Conservation (phyloP, 106 monocot genomes). For the Cymbidium sinense region DNA sequence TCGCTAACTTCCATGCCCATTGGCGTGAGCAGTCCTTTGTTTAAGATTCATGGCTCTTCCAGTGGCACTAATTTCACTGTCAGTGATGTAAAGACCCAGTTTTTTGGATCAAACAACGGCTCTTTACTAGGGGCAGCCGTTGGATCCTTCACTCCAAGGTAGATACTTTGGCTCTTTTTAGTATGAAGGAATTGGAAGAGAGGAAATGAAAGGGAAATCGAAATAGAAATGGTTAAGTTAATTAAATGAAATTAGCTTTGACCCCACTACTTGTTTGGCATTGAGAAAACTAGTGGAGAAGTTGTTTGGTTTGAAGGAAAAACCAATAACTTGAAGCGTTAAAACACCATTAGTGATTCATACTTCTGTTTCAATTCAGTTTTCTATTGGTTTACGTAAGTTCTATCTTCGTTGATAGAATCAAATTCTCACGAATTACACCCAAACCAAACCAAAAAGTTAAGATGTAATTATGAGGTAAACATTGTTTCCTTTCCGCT, state of each 20-base stretch:
- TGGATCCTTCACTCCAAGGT: constrained; percentile 46
- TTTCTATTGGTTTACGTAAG: too few species aligned
- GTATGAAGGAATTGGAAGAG: too few species aligned
- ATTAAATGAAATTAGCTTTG: too few species aligned
- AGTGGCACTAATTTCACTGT: constrained; percentile 17
- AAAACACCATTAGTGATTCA: too few species aligned
- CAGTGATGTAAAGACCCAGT: constrained; percentile 30
- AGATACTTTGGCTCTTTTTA: not conserved
- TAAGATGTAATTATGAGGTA: too few species aligned
- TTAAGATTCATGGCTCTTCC: constrained; percentile 30
- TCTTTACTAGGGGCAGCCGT: constrained; percentile 12
- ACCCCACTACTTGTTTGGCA: too few species aligned
- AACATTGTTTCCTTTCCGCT: not conserved
- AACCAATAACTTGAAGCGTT: too few species aligned
- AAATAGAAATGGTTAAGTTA: too few species aligned
- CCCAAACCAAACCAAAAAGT: not conserved
- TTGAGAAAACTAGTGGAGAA: too few species aligned
- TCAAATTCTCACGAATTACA: not conserved
- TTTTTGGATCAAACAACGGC: constrained; percentile 19
- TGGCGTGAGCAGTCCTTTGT: constrained; percentile 25
- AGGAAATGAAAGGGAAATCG: too few species aligned
- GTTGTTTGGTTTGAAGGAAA: too few species aligned
- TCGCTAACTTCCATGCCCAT: not conserved
- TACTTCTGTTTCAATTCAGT: too few species aligned
- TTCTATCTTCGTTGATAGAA: not conserved